phyloP scores from a whole-genome alignment of 164 flowering plant species.

The Berberis thunbergii region DNA sequence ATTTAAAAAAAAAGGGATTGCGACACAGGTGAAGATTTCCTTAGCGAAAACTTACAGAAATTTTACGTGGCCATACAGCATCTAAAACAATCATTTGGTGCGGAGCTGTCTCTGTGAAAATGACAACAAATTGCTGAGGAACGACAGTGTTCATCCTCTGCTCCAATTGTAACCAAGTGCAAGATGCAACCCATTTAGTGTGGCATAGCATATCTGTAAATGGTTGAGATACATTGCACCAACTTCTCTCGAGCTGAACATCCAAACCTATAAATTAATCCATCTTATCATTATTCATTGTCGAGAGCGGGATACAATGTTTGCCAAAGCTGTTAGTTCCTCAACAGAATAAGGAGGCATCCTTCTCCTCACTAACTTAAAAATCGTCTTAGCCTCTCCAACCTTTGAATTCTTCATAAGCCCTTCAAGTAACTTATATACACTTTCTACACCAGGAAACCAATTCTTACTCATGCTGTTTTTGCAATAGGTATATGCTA shows the following conservation, averaged over 20 bases:
- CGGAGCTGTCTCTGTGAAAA: too few relatives aligned
- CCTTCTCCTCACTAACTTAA: slow-evolving; percentile 35
- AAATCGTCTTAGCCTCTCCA: slow-evolving; percentile 31
- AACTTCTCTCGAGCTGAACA: not conserved
- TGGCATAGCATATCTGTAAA: too few relatives aligned
- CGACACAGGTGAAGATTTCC: too few relatives aligned
- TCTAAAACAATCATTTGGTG: too few relatives aligned
- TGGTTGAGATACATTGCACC: too few relatives aligned
- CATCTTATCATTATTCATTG: not conserved
- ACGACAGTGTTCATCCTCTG: too few relatives aligned
- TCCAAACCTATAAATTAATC: not conserved
- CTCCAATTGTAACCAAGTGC: too few relatives aligned
- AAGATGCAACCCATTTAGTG: too few relatives aligned
- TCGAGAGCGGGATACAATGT: not conserved
- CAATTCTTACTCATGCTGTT: slow-evolving; percentile 50
- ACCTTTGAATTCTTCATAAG: slow-evolving; percentile 28
- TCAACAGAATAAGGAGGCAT: slow-evolving; percentile 40
- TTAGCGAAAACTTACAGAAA: too few relatives aligned
- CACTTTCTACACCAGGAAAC: slow-evolving; percentile 48
- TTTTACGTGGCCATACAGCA: too few relatives aligned
- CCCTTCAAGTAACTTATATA: slow-evolving; percentile 44
- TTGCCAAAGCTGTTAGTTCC: slow-evolving; percentile 27
- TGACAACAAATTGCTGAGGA: too few relatives aligned
- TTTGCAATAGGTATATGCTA: slow-evolving; percentile 53
- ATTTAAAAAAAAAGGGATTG: too few relatives aligned